Base-by-base conservation (phyloP, 805 yeast species). In the Metschnikowia lachancei region DNA sequence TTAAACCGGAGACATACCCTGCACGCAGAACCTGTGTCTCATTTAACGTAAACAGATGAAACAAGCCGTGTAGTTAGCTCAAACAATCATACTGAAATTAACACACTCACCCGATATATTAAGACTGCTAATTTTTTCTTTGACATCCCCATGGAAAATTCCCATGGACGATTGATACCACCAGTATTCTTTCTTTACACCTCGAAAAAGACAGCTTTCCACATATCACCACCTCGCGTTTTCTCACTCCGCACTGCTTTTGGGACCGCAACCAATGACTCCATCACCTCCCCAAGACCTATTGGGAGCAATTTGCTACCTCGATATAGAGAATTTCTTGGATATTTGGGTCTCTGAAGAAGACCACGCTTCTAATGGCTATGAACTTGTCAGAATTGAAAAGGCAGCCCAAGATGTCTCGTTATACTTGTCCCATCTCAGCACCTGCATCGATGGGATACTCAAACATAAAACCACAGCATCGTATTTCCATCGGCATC, bases 391-490 rank as follows among this genome's bases (percentile, higher is more conserved):
- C 16, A 35, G 31, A 31, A 17, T 41, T 17, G 59, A 60, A 46
- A 63, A 62, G 32, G 54, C 60, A 1, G 49, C 65, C 13, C 66
- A 58, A n/a, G 68, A 61, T 33, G 57, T 67, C 20, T 53, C 56
- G n/a, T 45, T 45, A 18, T 64, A 61, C 48, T 49, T 69, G 37
- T 43, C 45, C 29, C 59, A 55, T 29, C 41, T 66, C 24, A 16
- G 26, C 26, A 8, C 36, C 13, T 28, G 39, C 18, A 24, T 20
- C 13, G 35, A 28, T 16, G 26, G 18, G 11, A 19, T 13, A 18
- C 26, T 44, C 13, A 26, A 44, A n/a, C 22, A 28, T 8, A n/a
- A 28, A 13, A 28, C 14, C 5, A 30, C 20, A 9, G 36, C 39
- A 12, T 8, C 7, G 18, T 33, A 22, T 17, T 44, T 32, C 28